A percentile compares a stretch with the other conserved stretches of the same genome.
phyloP scores from a whole-genome alignment of 305 asterid genomes.

The Fraxinus ornus region DNA sequence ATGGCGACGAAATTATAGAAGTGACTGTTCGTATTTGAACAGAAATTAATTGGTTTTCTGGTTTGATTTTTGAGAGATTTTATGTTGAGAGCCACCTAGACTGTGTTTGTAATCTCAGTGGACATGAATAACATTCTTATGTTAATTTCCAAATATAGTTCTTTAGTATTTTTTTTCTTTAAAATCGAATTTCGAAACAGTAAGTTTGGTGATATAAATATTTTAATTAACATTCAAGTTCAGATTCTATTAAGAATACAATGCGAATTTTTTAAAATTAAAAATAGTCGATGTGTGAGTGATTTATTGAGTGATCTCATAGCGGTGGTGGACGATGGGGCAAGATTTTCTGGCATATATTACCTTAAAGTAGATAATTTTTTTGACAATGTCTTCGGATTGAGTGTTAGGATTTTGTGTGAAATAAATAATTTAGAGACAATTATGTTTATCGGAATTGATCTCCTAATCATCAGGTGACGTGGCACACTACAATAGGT shows the following conservation, averaged over 20 bases:
- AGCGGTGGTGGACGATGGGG: neutral
- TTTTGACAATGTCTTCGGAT: neutral
- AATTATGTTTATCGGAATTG: neutral
- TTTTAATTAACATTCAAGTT: neutral
- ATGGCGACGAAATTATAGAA: neutral
- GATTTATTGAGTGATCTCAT: neutral
- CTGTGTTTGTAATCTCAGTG: too few species aligned
- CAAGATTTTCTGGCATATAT: neutral
- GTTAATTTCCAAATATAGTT: neutral
- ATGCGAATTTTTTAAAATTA: neutral
- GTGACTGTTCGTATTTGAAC: neutral
- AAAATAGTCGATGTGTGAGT: neutral
- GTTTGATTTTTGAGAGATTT: neutral
- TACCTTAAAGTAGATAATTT: neutral
- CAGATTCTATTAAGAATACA: neutral
- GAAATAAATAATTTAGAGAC: neutral
- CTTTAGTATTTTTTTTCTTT: neutral
- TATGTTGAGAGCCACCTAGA: too few species aligned
- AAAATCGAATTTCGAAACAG: neutral
- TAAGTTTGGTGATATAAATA: neutral
- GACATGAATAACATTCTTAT: too few species aligned
- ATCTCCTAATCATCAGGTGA: neutral
- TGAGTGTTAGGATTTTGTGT: neutral
- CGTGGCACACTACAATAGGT: neutral
- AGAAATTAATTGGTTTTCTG: neutral